Percentiles rank a stretch among this genome's conserved stretches.
Conservation (phyloP, 2,329 filamentous ascomycete species). For the Fusarium decemcellulare region DNA sequence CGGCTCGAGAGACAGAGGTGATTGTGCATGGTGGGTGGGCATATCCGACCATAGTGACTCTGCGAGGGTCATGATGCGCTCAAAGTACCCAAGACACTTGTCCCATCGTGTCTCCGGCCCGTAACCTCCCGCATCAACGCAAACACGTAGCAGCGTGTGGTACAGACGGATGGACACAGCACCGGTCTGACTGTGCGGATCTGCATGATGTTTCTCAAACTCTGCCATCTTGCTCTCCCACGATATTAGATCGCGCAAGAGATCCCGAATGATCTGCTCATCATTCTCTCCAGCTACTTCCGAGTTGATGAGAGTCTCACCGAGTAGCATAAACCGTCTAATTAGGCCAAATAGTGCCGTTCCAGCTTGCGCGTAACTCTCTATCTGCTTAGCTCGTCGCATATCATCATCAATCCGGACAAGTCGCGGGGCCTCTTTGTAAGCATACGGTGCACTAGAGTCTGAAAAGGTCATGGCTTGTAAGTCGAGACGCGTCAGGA, state of each 20-base stretch:
- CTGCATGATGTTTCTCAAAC: slow-evolving; percentile 33
- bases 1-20: slow-evolving; percentile 50
- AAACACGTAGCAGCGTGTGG: slow-evolving; percentile 44
- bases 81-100: slow-evolving; percentile 46
- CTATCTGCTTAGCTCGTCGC: slow-evolving; percentile 12
- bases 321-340: slow-evolving; percentile 40
- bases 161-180: slow-evolving; percentile 48
- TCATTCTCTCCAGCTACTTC: neutral
- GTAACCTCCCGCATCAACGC: slow-evolving; percentile 33
- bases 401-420: slow-evolving; percentile 33
- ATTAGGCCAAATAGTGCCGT: slow-evolving; percentile 40
- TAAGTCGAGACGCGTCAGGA: slow-evolving; percentile 51
- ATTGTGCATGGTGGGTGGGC: slow-evolving; percentile 27
- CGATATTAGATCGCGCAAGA: slow-evolving; percentile 27
- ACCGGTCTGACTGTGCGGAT: slow-evolving; percentile 25
- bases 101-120: slow-evolving; percentile 51
- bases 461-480: slow-evolving; percentile 54
- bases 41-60: slow-evolving; percentile 36
- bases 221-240: slow-evolving; percentile 45
- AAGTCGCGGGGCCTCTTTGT: slow-evolving; percentile 23
- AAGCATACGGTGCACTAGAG: slow-evolving; percentile 49
- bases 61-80: slow-evolving; percentile 42
- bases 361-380: slow-evolving; percentile 42
- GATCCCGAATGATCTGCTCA: neutral
- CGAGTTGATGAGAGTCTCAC: slow-evolving; percentile 13